Evolutionary conservation across 2,329 filamentous ascomycete species (phyloP), one percentile per base, ranked within the genome.

Genomic region (Cladosporium sp.): DNA sequence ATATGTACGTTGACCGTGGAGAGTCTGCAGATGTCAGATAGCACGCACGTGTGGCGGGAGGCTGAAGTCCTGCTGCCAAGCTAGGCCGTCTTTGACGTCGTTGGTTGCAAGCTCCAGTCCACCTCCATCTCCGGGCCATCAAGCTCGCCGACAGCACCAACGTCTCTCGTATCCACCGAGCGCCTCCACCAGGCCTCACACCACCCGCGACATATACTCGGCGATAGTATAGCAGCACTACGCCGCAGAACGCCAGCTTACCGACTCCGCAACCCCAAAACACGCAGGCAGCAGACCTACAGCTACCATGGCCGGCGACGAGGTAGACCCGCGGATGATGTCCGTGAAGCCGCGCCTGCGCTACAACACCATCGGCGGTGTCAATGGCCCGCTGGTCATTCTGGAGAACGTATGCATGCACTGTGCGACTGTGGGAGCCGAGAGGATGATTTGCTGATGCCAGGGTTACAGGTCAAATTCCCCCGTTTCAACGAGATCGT

Each of bases 401-500:
- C 87, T 99, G 72, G 95, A 98, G 79, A 96, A 96, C 87, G 94
- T 96, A 80, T 72, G 89, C 82, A 58, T 28, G 28, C 13, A 5
- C 16, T n/a, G 10, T 13, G 43, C 10, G 3, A 21, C 11, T 16
- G 16, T 56, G 23, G 30, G n/a, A 16, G 21, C 5, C 23, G 26
- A 30, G 62, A 58, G 54, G 46, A 28, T 3, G 34, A 43, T 39
- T 25, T 39, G 63, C 69, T 69, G 64, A 70, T 58, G 53, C 49
- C 48, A 53, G 46, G 61, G 54, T 58, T 39, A 66, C 76, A 96
- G 91, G 92, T 99, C 85, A 99, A 99, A 90, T 96, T 93, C 80
- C 95, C 95, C 69, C 86, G 89, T 78, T 99, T 91, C 86, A 98
- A 97, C 81, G 95, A 99, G 83, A 99, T 99, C 79, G 95, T 99